Base-by-base conservation (phyloP, 345 rosid species). In the Rhodamnia argentea region DNA sequence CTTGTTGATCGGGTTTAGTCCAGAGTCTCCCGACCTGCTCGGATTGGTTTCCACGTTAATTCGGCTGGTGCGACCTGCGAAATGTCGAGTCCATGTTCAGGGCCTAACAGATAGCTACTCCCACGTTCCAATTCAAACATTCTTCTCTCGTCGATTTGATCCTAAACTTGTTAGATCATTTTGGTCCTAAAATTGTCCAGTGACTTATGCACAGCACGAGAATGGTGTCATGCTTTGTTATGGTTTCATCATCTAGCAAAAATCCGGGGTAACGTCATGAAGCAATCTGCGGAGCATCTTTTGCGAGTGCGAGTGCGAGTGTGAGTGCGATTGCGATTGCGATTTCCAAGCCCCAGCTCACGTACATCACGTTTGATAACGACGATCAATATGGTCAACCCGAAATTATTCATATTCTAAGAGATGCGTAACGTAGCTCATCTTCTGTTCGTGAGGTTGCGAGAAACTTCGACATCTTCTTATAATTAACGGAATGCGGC, bases 41-140 rank as follows among this genome's bases (percentile, higher is more conserved):
- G 4, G 0, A 64, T 32, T 32, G 13, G 23, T 64, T 64, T 64
- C 16, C 3, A 0, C 13, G 0, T 32, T 32, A 3, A 29, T 64
- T 16, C 0, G 1, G 0, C 5, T 0, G 20, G 0, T 44, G 13
- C 44, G 11, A 29, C 75, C 4, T 4, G 42, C 32, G 75, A 29
- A 29, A 13, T 0, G 2, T 3, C 0, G 3, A 0, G 23, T 32
- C 7, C 1, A 0, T 8, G 18, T 3, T 40, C 1, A 2, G 44
- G 76, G 13, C 18, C 76, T 16, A 8, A 32, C 20, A 2, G 5
- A 24, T 1, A 16, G 44, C 6, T 16, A 12, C 2, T 16, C 23
- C 44, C 24, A 16, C 0, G 1, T 20, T 8, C 76, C 76, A 16
- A 16, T 8, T 64, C 76, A 16, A 32, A 16, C 6, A 0, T 20